phyloP scores from a whole-genome alignment of 768 basidiomycete species.

The Crepidotus variabilis region DNA sequence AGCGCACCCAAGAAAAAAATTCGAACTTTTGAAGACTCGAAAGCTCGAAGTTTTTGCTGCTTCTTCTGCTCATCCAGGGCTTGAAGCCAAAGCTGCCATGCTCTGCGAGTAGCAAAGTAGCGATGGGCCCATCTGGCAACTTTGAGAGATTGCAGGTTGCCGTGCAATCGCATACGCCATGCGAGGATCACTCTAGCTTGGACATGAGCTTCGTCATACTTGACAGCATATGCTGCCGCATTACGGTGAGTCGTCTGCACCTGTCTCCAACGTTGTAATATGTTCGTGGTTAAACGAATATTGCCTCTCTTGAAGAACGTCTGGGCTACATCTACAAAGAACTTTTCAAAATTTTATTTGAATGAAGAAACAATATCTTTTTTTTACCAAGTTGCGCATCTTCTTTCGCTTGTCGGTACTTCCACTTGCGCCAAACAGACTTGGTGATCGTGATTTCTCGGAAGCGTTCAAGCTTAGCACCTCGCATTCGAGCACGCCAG shows the following conservation, averaged over 20 bases:
- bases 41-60: slow-evolving; percentile 18
- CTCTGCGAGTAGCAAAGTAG: slow-evolving; percentile 21
- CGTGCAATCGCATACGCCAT: slow-evolving; percentile 21
- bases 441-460: slow-evolving; percentile 11
- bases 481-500: slow-evolving; percentile 25
- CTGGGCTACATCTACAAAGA: slow-evolving; percentile 15
- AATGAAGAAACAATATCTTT: not conserved
- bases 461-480: slow-evolving; percentile 18
- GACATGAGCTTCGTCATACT: slow-evolving; percentile 18
- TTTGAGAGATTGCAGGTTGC: slow-evolving; percentile 17
- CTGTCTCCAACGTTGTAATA: slow-evolving; percentile 18
- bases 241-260: slow-evolving; percentile 18
- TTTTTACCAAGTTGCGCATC: slow-evolving; percentile 17
- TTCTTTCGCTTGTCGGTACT: slow-evolving; percentile 12
- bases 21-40: slow-evolving; percentile 13
- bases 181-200: slow-evolving; percentile 15
- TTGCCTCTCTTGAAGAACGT: slow-evolving; percentile 15
- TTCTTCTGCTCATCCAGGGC: slow-evolving; percentile 21
- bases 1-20: slow-evolving; percentile 15
- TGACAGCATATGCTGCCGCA: slow-evolving; percentile 18
- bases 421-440: slow-evolving; percentile 19
- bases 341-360: not conserved
- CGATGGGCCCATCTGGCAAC: slow-evolving; percentile 23
- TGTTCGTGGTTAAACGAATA: slow-evolving; percentile 11
- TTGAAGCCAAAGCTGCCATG: slow-evolving; percentile 18